Conservation (phyloP, 805 yeast species). For the Metschnikowia koreensis region DNA sequence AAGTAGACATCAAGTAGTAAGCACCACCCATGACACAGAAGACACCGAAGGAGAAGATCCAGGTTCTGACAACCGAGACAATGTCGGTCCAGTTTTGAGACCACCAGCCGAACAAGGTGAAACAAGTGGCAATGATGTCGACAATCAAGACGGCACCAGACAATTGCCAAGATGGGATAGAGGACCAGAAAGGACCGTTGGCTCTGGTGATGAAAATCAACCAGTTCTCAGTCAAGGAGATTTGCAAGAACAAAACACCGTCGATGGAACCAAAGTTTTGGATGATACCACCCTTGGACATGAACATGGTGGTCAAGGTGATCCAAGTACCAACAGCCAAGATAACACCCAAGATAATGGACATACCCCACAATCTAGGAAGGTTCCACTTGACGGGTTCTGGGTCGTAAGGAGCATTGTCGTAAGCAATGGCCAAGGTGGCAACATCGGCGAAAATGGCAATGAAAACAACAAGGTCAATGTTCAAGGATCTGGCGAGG, state of each 20-base stretch:
- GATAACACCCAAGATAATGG: constrained; percentile 78
- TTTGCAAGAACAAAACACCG: constrained; percentile 91
- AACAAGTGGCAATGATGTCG: constrained; percentile 89
- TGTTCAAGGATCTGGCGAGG: constrained; percentile 79
- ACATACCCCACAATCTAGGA: constrained; percentile 97
- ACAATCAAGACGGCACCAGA: constrained; percentile 89
- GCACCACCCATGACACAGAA: constrained; percentile 97
- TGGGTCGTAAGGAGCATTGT: constrained; percentile 93
- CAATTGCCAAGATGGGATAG: constrained; percentile 94
- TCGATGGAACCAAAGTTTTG: constrained; percentile 94
- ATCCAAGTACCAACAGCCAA: constrained; percentile 94
- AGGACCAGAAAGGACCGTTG: constrained; percentile 98
- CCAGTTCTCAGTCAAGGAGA: constrained; percentile 96
- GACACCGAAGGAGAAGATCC: constrained; percentile 95
- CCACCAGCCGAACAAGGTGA: constrained; percentile 96
- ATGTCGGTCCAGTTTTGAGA: constrained; percentile 96
- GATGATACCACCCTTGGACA: constrained; percentile 87
- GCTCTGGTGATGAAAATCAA: constrained; percentile 95
- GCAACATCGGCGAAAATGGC: constrained; percentile 98
- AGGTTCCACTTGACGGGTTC: constrained; percentile 95
- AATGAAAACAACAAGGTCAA: constrained; percentile 91
- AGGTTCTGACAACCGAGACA: constrained; percentile 90
- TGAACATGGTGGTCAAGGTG: constrained; percentile 89
- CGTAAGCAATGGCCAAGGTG: constrained; percentile 95
- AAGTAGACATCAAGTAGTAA: constrained; percentile 87